Evolutionary conservation across 768 basidiomycete species (phyloP), one percentile per base, ranked within the genome.

Genomic region (Mrakia frigida): DNA sequence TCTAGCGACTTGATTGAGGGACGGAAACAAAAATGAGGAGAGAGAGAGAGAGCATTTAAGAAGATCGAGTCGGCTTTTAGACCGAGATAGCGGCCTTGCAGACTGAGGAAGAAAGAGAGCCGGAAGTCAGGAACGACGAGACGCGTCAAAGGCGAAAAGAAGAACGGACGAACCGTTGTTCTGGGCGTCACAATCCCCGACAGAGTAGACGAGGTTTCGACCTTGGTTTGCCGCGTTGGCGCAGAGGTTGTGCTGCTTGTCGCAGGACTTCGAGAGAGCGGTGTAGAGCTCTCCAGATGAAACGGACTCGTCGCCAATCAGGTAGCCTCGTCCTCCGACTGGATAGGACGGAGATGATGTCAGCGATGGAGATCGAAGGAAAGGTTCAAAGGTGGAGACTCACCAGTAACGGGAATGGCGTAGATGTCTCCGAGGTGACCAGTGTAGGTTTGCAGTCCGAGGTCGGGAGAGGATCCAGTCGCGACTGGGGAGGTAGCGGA

Each of bases 161-260:
- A n/a, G 23, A 53, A 53, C 6, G 13, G 25, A 56, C 23, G 56
- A 28, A 56, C 56, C 56, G 25, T 56, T 56, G 56, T 68, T 68
- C 71, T 79, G 79, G 46, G 41, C 37, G 9, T 78, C 50, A 65
- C 80, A 81, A 6, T 75, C 78, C n/a, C 63, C 59, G 41, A 79
- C 79, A 21, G 80, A 77, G 65, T 78, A 70, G 28, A 69, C 73
- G 41, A 73, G 77, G 56, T 79, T 79, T 6, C 79, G 77, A 9
- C 52, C 41, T 69, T 59, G 65, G 60, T 79, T 79, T 14, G 80
- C 80, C 0, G 74, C 79, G 52, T 52, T 59, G 33, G 75, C 74
- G 67, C 80, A 81, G 7, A n/a, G 35, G 60, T 81, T 74, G 73
- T 73, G 70, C 79, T 81, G 80, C 28, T 37, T 69, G 67, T 79